These are phyloP conservation scores for Brassica juncea DNA, from an alignment of 345 rosid genomes.

Conservation along the genomic window DNA sequence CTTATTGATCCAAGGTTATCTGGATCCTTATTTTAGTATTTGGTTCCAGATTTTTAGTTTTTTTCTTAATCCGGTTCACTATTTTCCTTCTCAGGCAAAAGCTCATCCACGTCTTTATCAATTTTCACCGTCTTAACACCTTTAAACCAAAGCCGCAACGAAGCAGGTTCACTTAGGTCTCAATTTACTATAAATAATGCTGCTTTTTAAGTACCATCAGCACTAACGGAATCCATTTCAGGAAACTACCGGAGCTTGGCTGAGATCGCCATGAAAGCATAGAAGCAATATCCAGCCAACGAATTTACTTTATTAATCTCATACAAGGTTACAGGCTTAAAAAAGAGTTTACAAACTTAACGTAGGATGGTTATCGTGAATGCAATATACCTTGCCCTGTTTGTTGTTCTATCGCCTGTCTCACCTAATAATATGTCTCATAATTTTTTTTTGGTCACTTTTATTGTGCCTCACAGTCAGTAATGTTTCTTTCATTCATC, in stretches of 20 bases:
- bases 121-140: not conserved
- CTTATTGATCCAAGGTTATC: no score
- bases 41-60: no score
- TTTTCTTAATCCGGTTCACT: no score
- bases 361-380: slow-evolving; percentile 38
- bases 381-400: slow-evolving; percentile 17
- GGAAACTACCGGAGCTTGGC: no score
- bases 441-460: slow-evolving; percentile 9
- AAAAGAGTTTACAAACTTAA: slow-evolving; percentile 16
- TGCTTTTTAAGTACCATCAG: no score
- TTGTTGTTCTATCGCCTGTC: slow-evolving; percentile 17
- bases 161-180: no score
- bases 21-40: no score
- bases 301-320: slow-evolving; percentile 4
- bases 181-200: no score
- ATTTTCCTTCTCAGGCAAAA: not conserved
- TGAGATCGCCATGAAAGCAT: no score
- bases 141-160: no score
- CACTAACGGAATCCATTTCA: no score
- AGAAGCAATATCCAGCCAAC: not conserved
- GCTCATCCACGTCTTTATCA: no score
- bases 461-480: slow-evolving; percentile 3
- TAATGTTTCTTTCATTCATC: slow-evolving; percentile 27
- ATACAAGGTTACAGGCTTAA: not conserved
- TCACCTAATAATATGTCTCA: slow-evolving; percentile 8